Evolutionary conservation across 2,329 filamentous ascomycete genomes (phyloP).

Genomic region (Bipolaris zeicola): DNA sequence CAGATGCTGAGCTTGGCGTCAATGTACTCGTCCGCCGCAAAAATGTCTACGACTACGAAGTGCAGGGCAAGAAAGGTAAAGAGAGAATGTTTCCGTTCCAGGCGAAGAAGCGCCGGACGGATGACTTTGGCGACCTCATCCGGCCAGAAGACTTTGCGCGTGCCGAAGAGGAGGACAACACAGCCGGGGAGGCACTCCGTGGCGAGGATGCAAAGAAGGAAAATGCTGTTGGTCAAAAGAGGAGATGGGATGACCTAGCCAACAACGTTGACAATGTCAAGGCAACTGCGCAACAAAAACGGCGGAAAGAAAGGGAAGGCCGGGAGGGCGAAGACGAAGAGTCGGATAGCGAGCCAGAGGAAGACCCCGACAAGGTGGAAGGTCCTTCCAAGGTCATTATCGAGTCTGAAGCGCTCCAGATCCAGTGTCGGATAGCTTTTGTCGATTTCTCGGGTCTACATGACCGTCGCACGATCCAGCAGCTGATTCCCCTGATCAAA

Average conservation of each 20-base stretch:
- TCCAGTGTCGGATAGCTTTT: slow-evolving; percentile 79
- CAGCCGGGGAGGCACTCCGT: slow-evolving; percentile 68
- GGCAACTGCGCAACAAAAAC: slow-evolving; percentile 60
- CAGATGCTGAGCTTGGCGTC: slow-evolving; percentile 88
- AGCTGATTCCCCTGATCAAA: slow-evolving; percentile 91
- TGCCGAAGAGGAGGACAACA: slow-evolving; percentile 85
- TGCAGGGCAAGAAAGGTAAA: slow-evolving; percentile 86
- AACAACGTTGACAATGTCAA: slow-evolving; percentile 48
- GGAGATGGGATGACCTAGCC: slow-evolving; percentile 82
- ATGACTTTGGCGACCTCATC: slow-evolving; percentile 94
- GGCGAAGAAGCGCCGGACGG: slow-evolving; percentile 75
- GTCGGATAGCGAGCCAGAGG: slow-evolving; percentile 56
- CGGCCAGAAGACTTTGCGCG: slow-evolving; percentile 91
- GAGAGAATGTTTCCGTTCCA: slow-evolving; percentile 92
- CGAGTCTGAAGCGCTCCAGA: slow-evolving; percentile 65
- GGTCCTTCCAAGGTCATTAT: slow-evolving; percentile 80
- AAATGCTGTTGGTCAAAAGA: slow-evolving; percentile 77
- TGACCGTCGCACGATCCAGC: slow-evolving; percentile 90
- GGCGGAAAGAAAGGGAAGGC: slow-evolving; percentile 54
- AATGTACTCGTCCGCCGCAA: slow-evolving; percentile 89
- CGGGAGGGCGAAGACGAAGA: slow-evolving; percentile 38
- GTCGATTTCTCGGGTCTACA: slow-evolving; percentile 93
- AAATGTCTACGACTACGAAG: slow-evolving; percentile 90
- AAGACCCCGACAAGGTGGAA: slow-evolving; percentile 59
- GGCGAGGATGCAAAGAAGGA: slow-evolving; percentile 57